These are phyloP conservation scores for Corynascus novoguineensis DNA, from an alignment of 495 filamentous ascomycete species.

Conservation along the genomic window DNA sequence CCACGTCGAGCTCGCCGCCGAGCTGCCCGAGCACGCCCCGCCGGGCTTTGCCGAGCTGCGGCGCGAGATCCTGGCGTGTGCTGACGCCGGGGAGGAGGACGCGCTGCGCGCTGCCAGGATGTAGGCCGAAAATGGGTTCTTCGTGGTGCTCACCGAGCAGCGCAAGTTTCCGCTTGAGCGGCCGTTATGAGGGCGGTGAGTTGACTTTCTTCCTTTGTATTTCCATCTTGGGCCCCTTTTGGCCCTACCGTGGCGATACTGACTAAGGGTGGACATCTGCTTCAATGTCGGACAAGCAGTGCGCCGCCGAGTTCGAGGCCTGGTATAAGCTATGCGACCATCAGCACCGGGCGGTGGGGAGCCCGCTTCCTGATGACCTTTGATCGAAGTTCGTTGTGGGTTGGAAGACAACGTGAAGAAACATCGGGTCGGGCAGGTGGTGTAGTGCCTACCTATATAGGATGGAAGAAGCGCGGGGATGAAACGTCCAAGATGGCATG, in stretches of 20 bases:
- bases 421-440: no score
- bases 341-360: not conserved
- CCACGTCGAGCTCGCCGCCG: not conserved
- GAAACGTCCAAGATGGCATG: no score
- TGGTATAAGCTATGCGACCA: not conserved
- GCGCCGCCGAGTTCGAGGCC: not conserved
- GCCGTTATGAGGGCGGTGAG: slow-evolving; percentile 5
- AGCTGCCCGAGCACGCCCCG: slow-evolving; percentile 4
- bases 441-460: no score
- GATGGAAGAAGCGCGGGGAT: no score
- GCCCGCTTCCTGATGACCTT: not conserved
- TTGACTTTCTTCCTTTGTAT: not conserved
- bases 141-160: not conserved
- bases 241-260: not conserved
- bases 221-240: not conserved
- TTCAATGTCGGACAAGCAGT: not conserved
- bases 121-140: not conserved
- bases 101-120: not conserved
- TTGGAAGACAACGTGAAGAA: no score
- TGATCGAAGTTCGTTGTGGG: not conserved
- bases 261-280: not conserved
- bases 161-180: slow-evolving; percentile 1
- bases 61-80: slow-evolving; percentile 2
- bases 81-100: not conserved
- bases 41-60: slow-evolving; percentile 2